Evolutionary conservation across 345 rosid genomes (phyloP).

Genomic region (Stellera chamaejasme): DNA sequence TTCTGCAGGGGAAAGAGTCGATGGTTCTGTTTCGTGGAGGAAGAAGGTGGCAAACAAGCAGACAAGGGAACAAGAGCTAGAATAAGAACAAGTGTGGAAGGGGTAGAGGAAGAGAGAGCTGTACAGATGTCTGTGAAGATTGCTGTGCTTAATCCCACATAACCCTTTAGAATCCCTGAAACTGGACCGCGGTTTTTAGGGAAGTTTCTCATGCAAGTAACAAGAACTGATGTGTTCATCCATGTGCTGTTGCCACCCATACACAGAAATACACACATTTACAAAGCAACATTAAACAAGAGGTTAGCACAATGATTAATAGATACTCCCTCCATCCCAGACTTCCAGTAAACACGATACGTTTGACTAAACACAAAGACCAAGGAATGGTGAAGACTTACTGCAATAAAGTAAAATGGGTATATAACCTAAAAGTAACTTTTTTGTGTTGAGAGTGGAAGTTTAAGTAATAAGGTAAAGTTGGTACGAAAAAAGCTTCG

Average conservation of each 20-base stretch:
- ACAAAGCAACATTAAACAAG: neutral
- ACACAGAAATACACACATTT: conserved; percentile 60
- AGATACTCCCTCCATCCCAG: too few relatives aligned
- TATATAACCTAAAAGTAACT: too few relatives aligned
- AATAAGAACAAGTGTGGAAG: conserved; percentile 38
- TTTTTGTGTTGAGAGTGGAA: too few relatives aligned
- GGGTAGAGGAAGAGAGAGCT: conserved; percentile 40
- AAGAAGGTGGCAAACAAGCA: conserved; percentile 41
- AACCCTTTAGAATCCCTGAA: conserved; percentile 56
- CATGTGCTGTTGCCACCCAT: conserved; percentile 63
- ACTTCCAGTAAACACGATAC: too few relatives aligned
- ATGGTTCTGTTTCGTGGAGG: conserved; percentile 32
- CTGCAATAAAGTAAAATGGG: too few relatives aligned
- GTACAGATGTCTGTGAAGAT: conserved; percentile 51
- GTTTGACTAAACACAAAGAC: too few relatives aligned
- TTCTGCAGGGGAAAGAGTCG: conserved; percentile 14
- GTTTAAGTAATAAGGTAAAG: too few relatives aligned
- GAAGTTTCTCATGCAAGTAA: conserved; percentile 57
- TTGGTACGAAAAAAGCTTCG: too few relatives aligned
- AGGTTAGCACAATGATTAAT: neutral
- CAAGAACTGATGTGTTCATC: conserved; percentile 67
- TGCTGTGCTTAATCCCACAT: conserved; percentile 54
- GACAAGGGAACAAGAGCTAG: conserved; percentile 46
- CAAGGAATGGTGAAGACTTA: too few relatives aligned
- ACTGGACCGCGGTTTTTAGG: conserved; percentile 51